Conservation (phyloP, 768 basidiomycete species). For the Lepiota subincarnata region DNA sequence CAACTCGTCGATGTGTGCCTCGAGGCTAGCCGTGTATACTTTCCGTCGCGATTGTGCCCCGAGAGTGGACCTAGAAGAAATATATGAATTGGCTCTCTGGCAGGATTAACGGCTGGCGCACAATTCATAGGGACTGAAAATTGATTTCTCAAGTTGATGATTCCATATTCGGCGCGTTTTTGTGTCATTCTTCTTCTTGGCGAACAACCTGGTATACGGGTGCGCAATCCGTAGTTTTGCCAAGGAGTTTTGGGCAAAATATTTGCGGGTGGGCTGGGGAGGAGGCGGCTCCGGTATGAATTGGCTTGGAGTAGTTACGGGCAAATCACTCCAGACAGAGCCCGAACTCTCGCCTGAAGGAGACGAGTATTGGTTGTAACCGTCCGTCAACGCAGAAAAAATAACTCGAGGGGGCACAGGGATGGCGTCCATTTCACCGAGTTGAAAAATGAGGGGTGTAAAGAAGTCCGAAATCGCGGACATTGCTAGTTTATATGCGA, state of each 20-base stretch:
- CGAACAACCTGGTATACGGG: conserved; percentile 67
- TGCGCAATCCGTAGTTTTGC: conserved; percentile 40
- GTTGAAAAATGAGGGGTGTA: neutral
- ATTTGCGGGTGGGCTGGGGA: neutral
- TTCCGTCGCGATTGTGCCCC: conserved; percentile 65
- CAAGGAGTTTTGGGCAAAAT: conserved; percentile 11
- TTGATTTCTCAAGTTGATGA: conserved; percentile 67
- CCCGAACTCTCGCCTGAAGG: neutral
- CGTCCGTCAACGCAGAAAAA: neutral
- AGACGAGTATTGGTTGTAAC: neutral
- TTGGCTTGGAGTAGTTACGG: neutral
- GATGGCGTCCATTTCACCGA: neutral
- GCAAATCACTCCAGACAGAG: neutral
- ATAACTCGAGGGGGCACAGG: neutral
- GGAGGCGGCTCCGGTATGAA: neutral
- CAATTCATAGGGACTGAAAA: conserved; percentile 68
- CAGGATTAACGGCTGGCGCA: conserved; percentile 25
- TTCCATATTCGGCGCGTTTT: conserved; percentile 78
- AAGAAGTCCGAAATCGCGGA: neutral
- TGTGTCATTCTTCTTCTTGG: conserved; percentile 56
- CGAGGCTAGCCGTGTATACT: conserved; percentile 69
- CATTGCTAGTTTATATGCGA: conserved; percentile 1
- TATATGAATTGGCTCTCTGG: neutral
- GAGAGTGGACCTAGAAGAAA: conserved; percentile 49
- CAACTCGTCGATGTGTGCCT: conserved; percentile 66